Percentiles rank a stretch among this genome's conserved stretches.
These are phyloP conservation scores for Puccinia novopanici DNA, from an alignment of 1,284 basidiomycete genomes.

Conservation along the genomic window DNA sequence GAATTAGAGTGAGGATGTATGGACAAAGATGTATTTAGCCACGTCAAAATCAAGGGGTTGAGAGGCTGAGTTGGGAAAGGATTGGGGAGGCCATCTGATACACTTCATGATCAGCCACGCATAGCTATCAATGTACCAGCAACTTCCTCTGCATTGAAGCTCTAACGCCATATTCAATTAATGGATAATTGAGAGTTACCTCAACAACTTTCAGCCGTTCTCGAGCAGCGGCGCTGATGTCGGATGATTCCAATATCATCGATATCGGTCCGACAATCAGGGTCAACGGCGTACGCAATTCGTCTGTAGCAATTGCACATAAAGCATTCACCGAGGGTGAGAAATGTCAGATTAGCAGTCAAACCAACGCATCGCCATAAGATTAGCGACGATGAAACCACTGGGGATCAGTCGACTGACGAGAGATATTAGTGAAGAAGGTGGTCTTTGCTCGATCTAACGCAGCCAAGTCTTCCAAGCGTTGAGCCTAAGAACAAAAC, in stretches of 20 bases:
- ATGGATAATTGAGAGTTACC: conserved; percentile 15
- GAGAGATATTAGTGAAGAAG: conserved; percentile 49
- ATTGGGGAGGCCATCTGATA: neutral
- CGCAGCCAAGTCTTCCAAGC: conserved; percentile 44
- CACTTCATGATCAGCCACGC: neutral
- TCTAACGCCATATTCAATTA: neutral
- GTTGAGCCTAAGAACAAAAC: conserved; percentile 22
- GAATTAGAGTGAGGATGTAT: neutral
- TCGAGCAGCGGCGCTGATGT: conserved; percentile 43
- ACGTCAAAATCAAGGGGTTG: neutral
- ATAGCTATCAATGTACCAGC: neutral
- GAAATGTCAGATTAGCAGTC: neutral
- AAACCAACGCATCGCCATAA: neutral
- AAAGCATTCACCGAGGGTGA: neutral
- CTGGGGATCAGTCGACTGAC: neutral
- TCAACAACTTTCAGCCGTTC: conserved; percentile 42
- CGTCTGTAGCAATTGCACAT: conserved; percentile 13
- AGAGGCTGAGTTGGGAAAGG: neutral
- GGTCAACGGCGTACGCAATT: conserved; percentile 45
- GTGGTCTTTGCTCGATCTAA: conserved; percentile 49
- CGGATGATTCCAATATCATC: conserved; percentile 35
- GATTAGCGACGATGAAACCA: neutral
- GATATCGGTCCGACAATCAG: conserved; percentile 49
- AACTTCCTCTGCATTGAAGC: neutral
- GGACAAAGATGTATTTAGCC: neutral